Evolutionary conservation across 352 stramenopile genomes (phyloP), one percentile per base, ranked within the genome.

Genomic region (Achlya hypogyna): DNA sequence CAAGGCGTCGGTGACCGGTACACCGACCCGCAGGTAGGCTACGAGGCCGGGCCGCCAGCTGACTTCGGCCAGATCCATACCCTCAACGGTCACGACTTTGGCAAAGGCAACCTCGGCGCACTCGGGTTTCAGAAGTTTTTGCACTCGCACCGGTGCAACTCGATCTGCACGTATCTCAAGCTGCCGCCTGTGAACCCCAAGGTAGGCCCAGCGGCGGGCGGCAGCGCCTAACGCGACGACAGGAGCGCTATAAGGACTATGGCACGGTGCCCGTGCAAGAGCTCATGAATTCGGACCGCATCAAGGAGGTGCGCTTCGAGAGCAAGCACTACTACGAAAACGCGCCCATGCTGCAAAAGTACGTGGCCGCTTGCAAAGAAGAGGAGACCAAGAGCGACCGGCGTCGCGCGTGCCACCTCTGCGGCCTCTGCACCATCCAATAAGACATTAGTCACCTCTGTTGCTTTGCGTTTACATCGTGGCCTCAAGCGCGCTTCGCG

Each of bases 1-100:
- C 95, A 98, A 71, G 95, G 95, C 43, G 91, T 98, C 5, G 92
- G 88, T 9, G 93, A 98, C 77, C 74, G 97, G 28, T 98, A 97
- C 77, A 98, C 95, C n/a, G 95, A 98, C 71, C 95, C 95, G 27
- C 95, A 93, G 72, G 77, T 93, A 14, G 63, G 80, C 9, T 83
- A 71, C n/a, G 6, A 32, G 25, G 38, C 6, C 12, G 28, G 32
- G 8, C 27, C 16, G 10, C 1, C 20, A 40, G 18, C 12, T 51
- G 23, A 35, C 5, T 18, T 51, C 25, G 42, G 35, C 29, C 34
- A 90, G 72, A 90, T 95, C 63, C 86, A 89, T 74, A 95, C 85
- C n/a, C 76, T 90, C 12, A 91, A 93, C 45, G 82, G 83, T 14
- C 73, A 91, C 62, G 81, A 95, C 65, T 95, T 95, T 71, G 87